A percentile compares a stretch with the other conserved stretches of the same genome.
Evolutionary conservation across 1,284 basidiomycete species (phyloP).

Genomic region (Fomitopsis schrenkii): DNA sequence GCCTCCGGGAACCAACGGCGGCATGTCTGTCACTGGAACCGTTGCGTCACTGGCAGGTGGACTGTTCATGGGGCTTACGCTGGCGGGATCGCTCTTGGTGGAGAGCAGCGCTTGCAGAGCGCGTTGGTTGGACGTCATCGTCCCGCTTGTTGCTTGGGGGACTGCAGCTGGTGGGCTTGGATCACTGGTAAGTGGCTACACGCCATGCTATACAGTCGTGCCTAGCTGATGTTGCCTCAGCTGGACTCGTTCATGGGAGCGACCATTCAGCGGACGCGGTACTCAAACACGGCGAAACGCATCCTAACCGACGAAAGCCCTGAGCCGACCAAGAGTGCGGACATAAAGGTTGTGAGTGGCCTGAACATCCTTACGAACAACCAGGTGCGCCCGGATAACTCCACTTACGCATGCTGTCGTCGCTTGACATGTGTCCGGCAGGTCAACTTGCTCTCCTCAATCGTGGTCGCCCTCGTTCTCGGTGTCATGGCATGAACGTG

Average conservation of each 20-base stretch:
- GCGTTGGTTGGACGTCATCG: constrained; percentile 32
- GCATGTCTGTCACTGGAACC: constrained; percentile 74
- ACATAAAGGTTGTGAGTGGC: constrained; percentile 64
- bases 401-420: background rate
- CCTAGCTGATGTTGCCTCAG: constrained; percentile 3
- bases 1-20: constrained; percentile 92
- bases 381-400: constrained; percentile 44
- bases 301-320: constrained; percentile 62
- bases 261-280: constrained; percentile 81
- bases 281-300: constrained; percentile 56
- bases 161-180: constrained; percentile 67
- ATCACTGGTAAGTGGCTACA: constrained; percentile 49
- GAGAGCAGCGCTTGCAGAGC: constrained; percentile 55
- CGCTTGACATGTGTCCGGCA: background rate
- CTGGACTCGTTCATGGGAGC: constrained; percentile 51
- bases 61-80: constrained; percentile 59
- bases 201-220: background rate
- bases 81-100: constrained; percentile 53
- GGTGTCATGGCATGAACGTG: constrained; percentile 12
- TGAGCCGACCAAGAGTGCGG: constrained; percentile 22
- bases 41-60: constrained; percentile 75
- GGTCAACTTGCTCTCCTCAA: constrained; percentile 22
- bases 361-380: constrained; percentile 77
- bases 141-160: constrained; percentile 55
- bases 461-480: constrained; percentile 16